Conservation (phyloP, 345 rosid genomes). For the Eucalyptus sp. region DNA sequence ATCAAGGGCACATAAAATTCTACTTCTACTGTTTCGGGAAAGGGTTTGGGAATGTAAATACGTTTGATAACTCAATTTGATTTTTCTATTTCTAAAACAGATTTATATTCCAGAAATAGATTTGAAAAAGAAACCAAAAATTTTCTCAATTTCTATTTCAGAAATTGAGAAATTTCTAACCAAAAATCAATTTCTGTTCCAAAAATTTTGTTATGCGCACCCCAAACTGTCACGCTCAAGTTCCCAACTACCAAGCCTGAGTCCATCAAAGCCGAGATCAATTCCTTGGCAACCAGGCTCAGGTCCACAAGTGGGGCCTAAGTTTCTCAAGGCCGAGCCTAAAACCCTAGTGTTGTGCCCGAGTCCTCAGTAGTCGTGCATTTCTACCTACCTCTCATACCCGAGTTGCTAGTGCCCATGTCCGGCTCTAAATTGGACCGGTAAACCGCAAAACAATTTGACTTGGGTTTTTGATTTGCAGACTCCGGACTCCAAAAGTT, state of each 20-base stretch:
- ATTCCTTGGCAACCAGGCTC: not conserved
- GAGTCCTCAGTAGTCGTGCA: fast-evolving
- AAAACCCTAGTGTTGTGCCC: fast-evolving
- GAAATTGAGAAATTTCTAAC: no score
- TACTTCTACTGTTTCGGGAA: no score
- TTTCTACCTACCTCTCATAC: not conserved
- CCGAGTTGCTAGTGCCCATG: not conserved
- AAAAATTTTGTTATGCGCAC: no score
- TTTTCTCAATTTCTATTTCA: no score
- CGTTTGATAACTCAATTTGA: no score
- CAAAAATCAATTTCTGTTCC: no score
- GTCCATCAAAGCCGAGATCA: not conserved
- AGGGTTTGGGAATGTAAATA: fast-evolving
- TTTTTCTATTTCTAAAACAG: no score
- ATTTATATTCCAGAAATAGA: no score
- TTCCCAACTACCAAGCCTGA: fast-evolving
- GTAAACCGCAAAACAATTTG: no score
- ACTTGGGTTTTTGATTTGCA: not conserved
- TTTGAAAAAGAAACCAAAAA: no score
- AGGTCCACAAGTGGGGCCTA: not conserved
- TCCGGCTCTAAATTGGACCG: not conserved
- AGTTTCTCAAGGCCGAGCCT: not conserved
- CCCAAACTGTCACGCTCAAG: not conserved
- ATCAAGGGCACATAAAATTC: no score
- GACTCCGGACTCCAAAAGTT: not conserved